phyloP scores from a whole-genome alignment of 805 yeast genomes.

The Ogataea zsoltii region DNA sequence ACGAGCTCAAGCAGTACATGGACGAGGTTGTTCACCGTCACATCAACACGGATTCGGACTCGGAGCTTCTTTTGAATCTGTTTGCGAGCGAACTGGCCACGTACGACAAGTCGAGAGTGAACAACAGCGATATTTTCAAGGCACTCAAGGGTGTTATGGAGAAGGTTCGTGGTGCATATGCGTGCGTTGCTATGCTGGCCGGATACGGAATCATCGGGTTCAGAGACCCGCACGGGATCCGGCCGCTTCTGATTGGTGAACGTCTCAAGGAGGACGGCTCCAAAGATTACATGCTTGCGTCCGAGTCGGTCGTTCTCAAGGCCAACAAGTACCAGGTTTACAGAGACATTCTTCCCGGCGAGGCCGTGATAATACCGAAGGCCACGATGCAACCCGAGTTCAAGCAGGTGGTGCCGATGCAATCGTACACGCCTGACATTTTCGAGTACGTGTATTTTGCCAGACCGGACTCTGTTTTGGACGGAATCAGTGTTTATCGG shows the following conservation, averaged over 20 bases:
- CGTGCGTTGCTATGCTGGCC: constrained; percentile 92
- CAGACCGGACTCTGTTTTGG: constrained; percentile 93
- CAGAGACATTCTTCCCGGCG: constrained; percentile 90
- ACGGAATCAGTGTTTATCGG: constrained; percentile 94
- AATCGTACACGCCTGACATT: constrained; percentile 87
- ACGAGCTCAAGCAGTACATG: constrained; percentile 70
- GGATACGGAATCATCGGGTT: constrained; percentile 95
- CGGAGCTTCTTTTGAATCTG: constrained; percentile 84
- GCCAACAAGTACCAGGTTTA: constrained; percentile 84
- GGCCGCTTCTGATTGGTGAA: constrained; percentile 88
- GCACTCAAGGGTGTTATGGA: constrained; percentile 84
- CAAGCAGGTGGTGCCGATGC: constrained; percentile 78
- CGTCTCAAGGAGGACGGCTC: constrained; percentile 68
- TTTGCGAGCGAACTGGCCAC: constrained; percentile 91
- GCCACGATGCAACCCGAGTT: constrained; percentile 70
- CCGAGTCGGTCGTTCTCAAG: constrained; percentile 91
- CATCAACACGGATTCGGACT: constrained; percentile 95
- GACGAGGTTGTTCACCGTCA: constrained; percentile 96
- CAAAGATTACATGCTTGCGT: constrained; percentile 89
- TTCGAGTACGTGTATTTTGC: constrained; percentile 98
- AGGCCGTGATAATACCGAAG: constrained; percentile 92
- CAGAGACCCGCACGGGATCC: constrained; percentile 95
- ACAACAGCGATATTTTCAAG: constrained; percentile 81
- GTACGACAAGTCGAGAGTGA: constrained; percentile 90
- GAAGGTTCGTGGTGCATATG: constrained; percentile 92